Base-by-base conservation (phyloP, 495 filamentous ascomycete species). In the Chaetomium fimeti region DNA sequence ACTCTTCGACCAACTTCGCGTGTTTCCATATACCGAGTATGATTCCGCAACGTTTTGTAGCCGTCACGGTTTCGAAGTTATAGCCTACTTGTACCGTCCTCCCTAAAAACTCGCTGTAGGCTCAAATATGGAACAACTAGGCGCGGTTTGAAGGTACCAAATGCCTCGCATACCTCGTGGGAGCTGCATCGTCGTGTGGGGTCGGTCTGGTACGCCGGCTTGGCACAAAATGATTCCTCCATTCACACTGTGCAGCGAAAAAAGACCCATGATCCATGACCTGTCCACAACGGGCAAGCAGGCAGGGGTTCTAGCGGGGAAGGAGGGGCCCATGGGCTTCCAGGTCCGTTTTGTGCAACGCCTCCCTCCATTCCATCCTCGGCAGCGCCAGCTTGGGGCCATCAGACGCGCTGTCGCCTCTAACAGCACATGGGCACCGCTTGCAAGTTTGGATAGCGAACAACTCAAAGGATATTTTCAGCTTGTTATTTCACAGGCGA, bases 251-350 rank as follows among this genome's bases (percentile, higher is more conserved):
- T 49, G 38, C 54, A 6, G 25, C 22, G 7, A 52, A 7, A 27
- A 12, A 16, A 12, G 15, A 28, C 16, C 52, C 64, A 43, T 61
- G 61, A 66, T 66, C 67, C 64, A 13, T 69, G n/a, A 24, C 43
- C 16, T 29, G 22, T 25, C 61, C 24, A 53, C 48, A 61, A 63
- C 58, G 29, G 45, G 40, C 42, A 58, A 8, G 25, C 12, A n/a
- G n/a, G n/a, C 60, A 54, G 61, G 64, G 67, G 60, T 63, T 61
- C 63, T 40, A 51, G 60, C 60, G 42, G 49, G 52, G 61, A 56
- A 57, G 40, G 49, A 29, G 61, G 53, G 51, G 48, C 60, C 45
- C 20, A 54, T n/a, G 52, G 40, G 52, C 61, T 63, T 48, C 13
- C 25, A 12, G 18, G 13, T 43, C 40, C 40, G 16, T 2, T 6